Percentiles rank a stretch among this genome's conserved stretches.
Evolutionary conservation across 768 basidiomycete genomes (phyloP).

Genomic region (Pisolithus sp.): DNA sequence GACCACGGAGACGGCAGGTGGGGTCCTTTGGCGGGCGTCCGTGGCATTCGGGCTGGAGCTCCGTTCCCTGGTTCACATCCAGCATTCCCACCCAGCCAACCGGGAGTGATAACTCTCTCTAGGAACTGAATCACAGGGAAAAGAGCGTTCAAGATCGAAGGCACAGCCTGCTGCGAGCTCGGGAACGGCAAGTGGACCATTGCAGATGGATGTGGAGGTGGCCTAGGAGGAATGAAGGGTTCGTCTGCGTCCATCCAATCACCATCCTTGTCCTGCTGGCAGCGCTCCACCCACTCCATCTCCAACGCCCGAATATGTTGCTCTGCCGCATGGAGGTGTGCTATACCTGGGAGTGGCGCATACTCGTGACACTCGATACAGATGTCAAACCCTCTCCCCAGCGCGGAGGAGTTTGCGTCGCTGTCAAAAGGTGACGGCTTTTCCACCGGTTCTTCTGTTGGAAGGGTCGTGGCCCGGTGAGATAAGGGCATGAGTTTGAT

Average conservation of each 20-base stretch:
- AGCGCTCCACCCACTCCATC: conserved; percentile 52
- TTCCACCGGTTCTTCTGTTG: conserved; percentile 9
- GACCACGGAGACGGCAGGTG: conserved; percentile 14
- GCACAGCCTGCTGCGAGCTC: conserved; percentile 51
- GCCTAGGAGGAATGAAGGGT: conserved; percentile 43
- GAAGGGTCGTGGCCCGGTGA: not conserved
- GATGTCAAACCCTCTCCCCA: conserved; percentile 72
- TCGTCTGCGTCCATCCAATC: conserved; percentile 8
- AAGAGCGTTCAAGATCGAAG: conserved; percentile 49
- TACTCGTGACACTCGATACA: conserved; percentile 86
- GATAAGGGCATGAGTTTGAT: not conserved
- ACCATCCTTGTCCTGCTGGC: conserved; percentile 17
- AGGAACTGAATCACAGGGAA: conserved; percentile 63
- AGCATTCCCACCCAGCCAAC: conserved; percentile 12
- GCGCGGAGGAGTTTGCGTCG: conserved; percentile 34
- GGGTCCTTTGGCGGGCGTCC: conserved; percentile 7
- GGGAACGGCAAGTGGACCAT: conserved; percentile 76
- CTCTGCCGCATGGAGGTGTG: conserved; percentile 67
- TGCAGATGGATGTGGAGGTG: conserved; percentile 65
- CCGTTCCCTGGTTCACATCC: not conserved
- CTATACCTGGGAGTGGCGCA: conserved; percentile 63
- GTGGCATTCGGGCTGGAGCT: not conserved
- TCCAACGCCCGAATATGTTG: conserved; percentile 68
- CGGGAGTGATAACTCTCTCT: conserved; percentile 56
- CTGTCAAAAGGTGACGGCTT: conserved; percentile 31